These are phyloP conservation scores for Lasiosphaeria ovina DNA, from an alignment of 495 filamentous ascomycete species.

Conservation along the genomic window DNA sequence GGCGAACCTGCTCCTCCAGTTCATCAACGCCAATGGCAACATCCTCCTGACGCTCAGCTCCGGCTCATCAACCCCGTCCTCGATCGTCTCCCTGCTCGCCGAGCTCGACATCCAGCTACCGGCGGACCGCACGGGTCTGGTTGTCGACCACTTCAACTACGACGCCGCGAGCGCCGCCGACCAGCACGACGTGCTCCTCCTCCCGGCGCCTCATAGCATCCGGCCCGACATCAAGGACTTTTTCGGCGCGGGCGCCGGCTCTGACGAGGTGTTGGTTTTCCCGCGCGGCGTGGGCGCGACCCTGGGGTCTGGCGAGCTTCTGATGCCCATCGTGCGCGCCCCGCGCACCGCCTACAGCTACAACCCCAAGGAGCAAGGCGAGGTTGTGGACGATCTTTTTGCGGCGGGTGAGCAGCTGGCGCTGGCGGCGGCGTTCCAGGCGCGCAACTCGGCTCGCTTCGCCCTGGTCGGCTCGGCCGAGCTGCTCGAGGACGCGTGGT, in stretches of 20 bases:
- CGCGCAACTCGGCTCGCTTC: conserved; percentile 89
- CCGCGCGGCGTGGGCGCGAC: conserved; percentile 76
- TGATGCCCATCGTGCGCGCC: conserved; percentile 79
- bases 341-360: conserved; percentile 85
- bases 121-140: conserved; percentile 72
- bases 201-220: conserved; percentile 60
- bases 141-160: conserved; percentile 95
- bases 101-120: conserved; percentile 91
- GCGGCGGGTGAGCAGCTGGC: conserved; percentile 78
- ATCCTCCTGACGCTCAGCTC: conserved; percentile 84
- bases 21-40: conserved; percentile 88
- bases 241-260: conserved; percentile 62
- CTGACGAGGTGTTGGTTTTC: conserved; percentile 63
- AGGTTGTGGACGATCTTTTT: conserved; percentile 70
- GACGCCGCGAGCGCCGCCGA: conserved; percentile 72
- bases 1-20: conserved; percentile 82
- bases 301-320: conserved; percentile 70
- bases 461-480: conserved; percentile 83
- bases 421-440: conserved; percentile 80
- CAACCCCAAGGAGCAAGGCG: conserved; percentile 84
- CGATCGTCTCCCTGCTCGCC: conserved; percentile 78
- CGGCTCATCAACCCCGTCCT: conserved; percentile 67
- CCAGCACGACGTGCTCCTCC: conserved; percentile 82
- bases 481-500: conserved; percentile 86
- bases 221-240: conserved; percentile 72